phyloP scores from a whole-genome alignment of 108 stramenopile species.

The Schizochytrium sp. region DNA sequence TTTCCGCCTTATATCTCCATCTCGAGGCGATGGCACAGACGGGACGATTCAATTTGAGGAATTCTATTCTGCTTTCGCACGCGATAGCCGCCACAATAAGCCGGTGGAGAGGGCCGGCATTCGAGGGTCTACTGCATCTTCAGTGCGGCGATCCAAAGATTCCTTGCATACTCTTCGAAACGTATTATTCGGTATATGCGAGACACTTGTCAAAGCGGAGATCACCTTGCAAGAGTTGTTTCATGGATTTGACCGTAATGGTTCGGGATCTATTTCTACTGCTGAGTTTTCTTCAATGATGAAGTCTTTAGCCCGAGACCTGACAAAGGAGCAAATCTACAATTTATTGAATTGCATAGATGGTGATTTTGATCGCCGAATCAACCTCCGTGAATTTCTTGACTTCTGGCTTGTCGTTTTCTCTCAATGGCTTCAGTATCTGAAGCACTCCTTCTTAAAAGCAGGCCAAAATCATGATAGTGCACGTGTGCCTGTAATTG shows the following conservation, averaged over 20 bases:
- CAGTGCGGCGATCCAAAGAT: neutral
- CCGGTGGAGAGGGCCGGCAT: neutral
- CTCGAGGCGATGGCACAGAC: neutral
- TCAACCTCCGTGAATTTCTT: slow-evolving; percentile 18
- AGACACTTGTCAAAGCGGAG: slow-evolving; percentile 30
- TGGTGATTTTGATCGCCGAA: slow-evolving; percentile 44
- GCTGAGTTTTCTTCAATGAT: slow-evolving; percentile 53
- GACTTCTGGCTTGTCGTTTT: slow-evolving; percentile 43
- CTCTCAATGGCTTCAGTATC: slow-evolving; percentile 33
- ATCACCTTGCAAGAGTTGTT: neutral
- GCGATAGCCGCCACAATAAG: neutral
- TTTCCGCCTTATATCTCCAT: neutral
- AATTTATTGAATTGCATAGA: slow-evolving; percentile 12
- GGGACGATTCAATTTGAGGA: slow-evolving; percentile 24
- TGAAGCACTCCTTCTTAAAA: neutral
- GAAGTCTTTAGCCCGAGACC: neutral
- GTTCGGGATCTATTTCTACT: neutral
- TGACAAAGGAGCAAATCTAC: slow-evolving; percentile 4
- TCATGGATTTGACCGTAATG: slow-evolving; percentile 17
- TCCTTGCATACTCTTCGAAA: neutral
- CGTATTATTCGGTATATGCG: slow-evolving; percentile 10
- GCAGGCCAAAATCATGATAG: neutral
- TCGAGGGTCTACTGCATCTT: neutral
- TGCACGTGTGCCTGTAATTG: neutral
- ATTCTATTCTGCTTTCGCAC: neutral